Evolutionary conservation across 108 stramenopile genomes (phyloP).

Genomic region (Nitzschia inconspicua): DNA sequence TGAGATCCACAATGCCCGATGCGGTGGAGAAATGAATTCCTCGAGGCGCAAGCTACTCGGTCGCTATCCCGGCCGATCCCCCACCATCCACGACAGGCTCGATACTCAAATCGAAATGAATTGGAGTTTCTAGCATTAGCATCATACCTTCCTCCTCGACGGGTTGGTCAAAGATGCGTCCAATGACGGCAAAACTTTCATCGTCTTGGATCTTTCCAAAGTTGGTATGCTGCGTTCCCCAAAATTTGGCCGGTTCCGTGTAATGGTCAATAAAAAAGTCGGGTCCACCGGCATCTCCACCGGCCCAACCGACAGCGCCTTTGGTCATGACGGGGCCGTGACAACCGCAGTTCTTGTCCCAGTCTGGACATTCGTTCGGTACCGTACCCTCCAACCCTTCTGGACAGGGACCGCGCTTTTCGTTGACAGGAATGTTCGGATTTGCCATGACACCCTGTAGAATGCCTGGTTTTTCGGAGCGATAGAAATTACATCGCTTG

Average conservation of each 20-base stretch:
- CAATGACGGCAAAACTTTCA: slow-evolving; percentile 39
- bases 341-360: slow-evolving; percentile 67
- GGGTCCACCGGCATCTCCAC: slow-evolving; percentile 55
- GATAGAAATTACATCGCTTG: slow-evolving; percentile 66
- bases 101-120: slow-evolving; percentile 30
- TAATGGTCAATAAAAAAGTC: slow-evolving; percentile 78
- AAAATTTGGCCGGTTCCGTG: slow-evolving; percentile 53
- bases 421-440: slow-evolving; percentile 6
- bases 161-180: slow-evolving; percentile 48
- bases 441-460: slow-evolving; percentile 61
- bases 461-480: slow-evolving; percentile 63
- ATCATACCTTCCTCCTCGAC: slow-evolving; percentile 14
- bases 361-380: slow-evolving; percentile 44
- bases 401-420: slow-evolving; percentile 51
- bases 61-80: too few relatives aligned
- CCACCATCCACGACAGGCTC: too few relatives aligned
- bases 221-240: slow-evolving; percentile 75
- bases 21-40: too few relatives aligned
- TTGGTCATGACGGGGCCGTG: slow-evolving; percentile 73
- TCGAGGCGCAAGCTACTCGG: too few relatives aligned
- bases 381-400: slow-evolving; percentile 16
- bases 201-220: slow-evolving; percentile 58
- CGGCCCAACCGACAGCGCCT: slow-evolving; percentile 81
- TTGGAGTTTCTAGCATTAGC: slow-evolving; percentile 21
- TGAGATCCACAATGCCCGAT: too few relatives aligned